Conservation (phyloP, 2,329 filamentous ascomycete genomes). For the Curvularia verruculosa region DNA sequence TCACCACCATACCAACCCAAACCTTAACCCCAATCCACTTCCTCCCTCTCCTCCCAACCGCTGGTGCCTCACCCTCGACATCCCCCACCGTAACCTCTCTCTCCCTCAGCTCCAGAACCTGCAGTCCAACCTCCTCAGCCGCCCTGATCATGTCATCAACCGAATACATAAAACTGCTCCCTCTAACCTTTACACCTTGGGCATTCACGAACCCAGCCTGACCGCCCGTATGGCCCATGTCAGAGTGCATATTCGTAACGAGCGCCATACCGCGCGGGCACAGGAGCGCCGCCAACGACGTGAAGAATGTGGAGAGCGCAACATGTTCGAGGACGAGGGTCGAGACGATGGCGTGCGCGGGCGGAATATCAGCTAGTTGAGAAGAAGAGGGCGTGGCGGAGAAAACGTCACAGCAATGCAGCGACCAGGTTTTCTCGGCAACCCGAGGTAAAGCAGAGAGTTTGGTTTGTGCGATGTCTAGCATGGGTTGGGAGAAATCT, state of each 20-base stretch:
- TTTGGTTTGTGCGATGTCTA: constrained; percentile 57
- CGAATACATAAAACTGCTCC: constrained; percentile 64
- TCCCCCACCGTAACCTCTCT: constrained; percentile 39
- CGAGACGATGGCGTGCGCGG: constrained; percentile 59
- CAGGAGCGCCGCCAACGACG: constrained; percentile 52
- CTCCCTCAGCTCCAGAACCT: constrained; percentile 38
- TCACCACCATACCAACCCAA: constrained; percentile 49
- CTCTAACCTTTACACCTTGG: constrained; percentile 61
- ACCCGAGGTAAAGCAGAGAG: constrained; percentile 23
- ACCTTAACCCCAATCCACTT: constrained; percentile 52
- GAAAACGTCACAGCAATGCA: constrained; percentile 43
- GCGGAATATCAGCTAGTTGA: constrained; percentile 8
- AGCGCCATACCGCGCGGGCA: constrained; percentile 58
- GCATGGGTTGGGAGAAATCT: constrained; percentile 64
- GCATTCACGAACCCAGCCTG: constrained; percentile 68
- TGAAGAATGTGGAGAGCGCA: constrained; percentile 59
- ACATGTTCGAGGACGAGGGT: constrained; percentile 71
- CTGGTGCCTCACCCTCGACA: constrained; percentile 27
- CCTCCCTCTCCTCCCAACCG: constrained; percentile 42
- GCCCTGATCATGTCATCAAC: constrained; percentile 59
- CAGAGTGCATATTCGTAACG: constrained; percentile 71
- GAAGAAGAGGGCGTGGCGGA: constrained; percentile 22
- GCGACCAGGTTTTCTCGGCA: constrained; percentile 4
- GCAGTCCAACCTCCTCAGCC: constrained; percentile 49
- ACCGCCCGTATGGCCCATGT: constrained; percentile 62